Evolutionary conservation across 75 land plant species (phyloP).

Genomic region (Picea glauca): DNA sequence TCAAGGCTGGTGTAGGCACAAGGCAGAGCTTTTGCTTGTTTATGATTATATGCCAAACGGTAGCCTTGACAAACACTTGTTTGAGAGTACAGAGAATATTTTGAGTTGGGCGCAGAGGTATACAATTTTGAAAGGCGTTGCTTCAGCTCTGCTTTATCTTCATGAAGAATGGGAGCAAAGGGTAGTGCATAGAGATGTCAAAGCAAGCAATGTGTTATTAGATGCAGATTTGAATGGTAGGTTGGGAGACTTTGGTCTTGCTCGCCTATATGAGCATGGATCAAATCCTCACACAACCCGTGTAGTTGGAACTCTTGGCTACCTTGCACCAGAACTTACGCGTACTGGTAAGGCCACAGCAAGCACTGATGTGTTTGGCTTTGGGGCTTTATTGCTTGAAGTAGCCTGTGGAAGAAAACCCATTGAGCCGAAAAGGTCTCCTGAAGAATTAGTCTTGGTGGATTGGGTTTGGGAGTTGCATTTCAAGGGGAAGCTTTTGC

Average conservation of each 20-base stretch:
- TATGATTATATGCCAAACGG: slow-evolving; percentile 84
- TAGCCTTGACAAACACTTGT: slow-evolving; percentile 58
- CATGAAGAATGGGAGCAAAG: slow-evolving; percentile 64
- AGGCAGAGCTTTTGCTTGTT: slow-evolving; percentile 42
- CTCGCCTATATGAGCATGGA: slow-evolving; percentile 37
- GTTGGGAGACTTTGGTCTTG: slow-evolving; percentile 71
- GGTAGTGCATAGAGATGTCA: slow-evolving; percentile 66
- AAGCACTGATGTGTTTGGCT: slow-evolving; percentile 25
- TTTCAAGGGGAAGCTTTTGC: slow-evolving; percentile 9
- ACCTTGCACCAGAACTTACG: slow-evolving; percentile 27
- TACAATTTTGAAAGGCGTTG: slow-evolving; percentile 41
- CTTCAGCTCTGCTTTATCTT: slow-evolving; percentile 50
- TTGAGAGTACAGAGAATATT: slow-evolving; percentile 17
- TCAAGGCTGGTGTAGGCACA: slow-evolving; percentile 59
- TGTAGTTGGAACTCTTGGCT: slow-evolving; percentile 26
- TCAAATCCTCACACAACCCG: slow-evolving; percentile 27
- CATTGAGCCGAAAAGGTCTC: slow-evolving; percentile 14
- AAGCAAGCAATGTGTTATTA: slow-evolving; percentile 65
- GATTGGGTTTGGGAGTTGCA: slow-evolving; percentile 29
- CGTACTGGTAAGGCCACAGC: slow-evolving; percentile 23
- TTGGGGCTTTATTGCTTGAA: slow-evolving; percentile 26
- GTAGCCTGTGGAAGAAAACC: slow-evolving; percentile 36
- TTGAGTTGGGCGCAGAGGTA: slow-evolving; percentile 42
- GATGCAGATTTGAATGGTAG: slow-evolving; percentile 48
- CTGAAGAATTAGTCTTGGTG: slow-evolving; percentile 13